Base-by-base conservation (phyloP, 441 rosid genomes). In the Corymbia calophylla region DNA sequence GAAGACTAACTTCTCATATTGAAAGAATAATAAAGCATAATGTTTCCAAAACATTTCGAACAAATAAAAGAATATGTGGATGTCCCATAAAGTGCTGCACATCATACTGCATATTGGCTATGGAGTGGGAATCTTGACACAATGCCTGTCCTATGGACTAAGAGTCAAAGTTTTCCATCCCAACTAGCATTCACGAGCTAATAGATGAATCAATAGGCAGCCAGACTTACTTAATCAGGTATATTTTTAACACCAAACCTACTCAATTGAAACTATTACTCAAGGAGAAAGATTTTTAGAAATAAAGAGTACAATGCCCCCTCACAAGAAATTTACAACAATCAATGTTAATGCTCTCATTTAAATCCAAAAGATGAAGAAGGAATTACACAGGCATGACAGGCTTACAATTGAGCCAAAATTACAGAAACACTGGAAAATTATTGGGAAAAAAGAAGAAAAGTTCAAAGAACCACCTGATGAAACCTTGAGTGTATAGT, bases 401-500 rank as follows among this genome's bases (percentile, higher is more conserved):
- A 73, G 25, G 14, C 51, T 27, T 44, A 77, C 27, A 55, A 58
- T 55, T 53, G 49, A 53, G n/a, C 23, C 64, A 88, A 88, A 88
- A 88, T 39, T 60, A 47, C 44, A 86, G 89, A 68, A 32, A 86
- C 54, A 87, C 31, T 32, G 56, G 89, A 88, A 88, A 53, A 88
- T 88, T 87, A 87, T 32, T 88, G 86, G 18, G 77, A 91, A 47
- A 90, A 54, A 89, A 66, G 87, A 35, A 87, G 87, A 53, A 53
- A 86, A 25, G 64, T 15, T 55, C 48, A 56, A 44, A 86, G 48
- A 86, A 53, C 48, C 87, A 97, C 99, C 99, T 97, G 92, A 97
- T 97, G 93, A 94, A 97, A 88, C 99, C 99, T 91, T 96, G 98
- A 84, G 96, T 96, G 91, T 97, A 97, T 89, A 97, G 92, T 92